Evolutionary conservation across 345 rosid species (phyloP).

Genomic region (Brassica nigra): DNA sequence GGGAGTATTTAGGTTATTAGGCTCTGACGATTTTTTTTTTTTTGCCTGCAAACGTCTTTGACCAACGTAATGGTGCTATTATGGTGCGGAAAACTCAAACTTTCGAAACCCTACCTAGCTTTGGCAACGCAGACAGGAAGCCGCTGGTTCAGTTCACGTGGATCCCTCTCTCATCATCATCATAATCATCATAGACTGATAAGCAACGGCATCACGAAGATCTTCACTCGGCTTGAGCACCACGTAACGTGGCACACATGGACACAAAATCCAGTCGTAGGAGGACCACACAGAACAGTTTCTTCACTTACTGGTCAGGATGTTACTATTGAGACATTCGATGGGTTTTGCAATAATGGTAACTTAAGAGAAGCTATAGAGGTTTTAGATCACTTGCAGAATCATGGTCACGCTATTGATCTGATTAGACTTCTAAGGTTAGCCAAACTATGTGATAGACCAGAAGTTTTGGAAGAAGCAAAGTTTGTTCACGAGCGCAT

Average conservation of each 20-base stretch:
- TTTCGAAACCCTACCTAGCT: background rate
- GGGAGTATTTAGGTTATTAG: background rate
- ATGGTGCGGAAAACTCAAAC: background rate
- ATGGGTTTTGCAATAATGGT: background rate
- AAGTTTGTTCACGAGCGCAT: background rate
- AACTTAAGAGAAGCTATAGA: background rate
- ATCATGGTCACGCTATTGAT: background rate
- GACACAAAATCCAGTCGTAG: background rate
- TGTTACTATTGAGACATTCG: background rate
- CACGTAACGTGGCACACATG: background rate
- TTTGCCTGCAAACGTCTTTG: background rate
- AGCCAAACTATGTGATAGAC: background rate
- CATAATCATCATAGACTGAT: background rate
- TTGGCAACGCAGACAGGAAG: background rate
- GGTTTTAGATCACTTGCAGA: background rate
- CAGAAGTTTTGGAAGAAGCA: constrained; percentile 3
- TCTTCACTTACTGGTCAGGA: background rate
- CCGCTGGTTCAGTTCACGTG: background rate
- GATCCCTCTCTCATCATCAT: background rate
- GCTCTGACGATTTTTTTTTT: background rate
- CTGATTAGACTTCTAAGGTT: background rate
- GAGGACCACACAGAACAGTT: background rate
- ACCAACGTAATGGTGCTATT: background rate
- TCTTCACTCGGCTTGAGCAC: background rate
- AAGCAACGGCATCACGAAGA: background rate